Base-by-base conservation (phyloP, 2,329 filamentous ascomycete genomes). In the Nemania sp. region DNA sequence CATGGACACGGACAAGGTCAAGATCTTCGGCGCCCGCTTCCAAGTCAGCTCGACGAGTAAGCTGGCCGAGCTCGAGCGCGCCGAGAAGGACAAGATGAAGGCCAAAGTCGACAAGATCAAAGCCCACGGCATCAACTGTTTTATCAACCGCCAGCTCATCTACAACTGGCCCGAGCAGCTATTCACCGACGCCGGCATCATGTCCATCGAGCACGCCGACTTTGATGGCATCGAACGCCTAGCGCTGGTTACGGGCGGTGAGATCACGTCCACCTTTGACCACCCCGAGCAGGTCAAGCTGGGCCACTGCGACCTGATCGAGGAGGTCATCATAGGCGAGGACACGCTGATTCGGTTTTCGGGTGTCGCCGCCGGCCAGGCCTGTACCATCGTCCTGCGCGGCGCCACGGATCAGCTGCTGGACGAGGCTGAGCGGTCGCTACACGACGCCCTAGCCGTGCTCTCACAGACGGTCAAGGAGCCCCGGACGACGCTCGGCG, bases 121-220 rank as follows among this genome's bases (percentile, higher is more conserved):
- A 88, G 88, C 93, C 54, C 96, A 99, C 78, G 96, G 96, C 67
- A 98, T 99, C 84, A 99, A 99, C 88, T 98, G 96, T 87, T 99
- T 99, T 82, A 97, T 99, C 82, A 99, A 99, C 88, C 88, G 96
- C 75, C 96, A 99, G 82, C 89, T 99, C 72, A 99, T 99, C 84
- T 99, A 99, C 88, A 99, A 99, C 87, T 99, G 96, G 96, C 96
- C 96, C 5, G 96, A 99, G 83, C 96, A 99, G 83, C 91, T 99
- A 54, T 99, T 99, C 79, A 94, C 95, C 41, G 96, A 99, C 80
- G 95, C 94, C 7, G 96, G 96, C 70, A 98, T 99, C 82, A 93
- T 97, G 86, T 97, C 94, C 29, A 99, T 99, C 75, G 96, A 99
- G 85, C 96, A 99, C 80, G 96, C 96, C 73, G 96, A 99, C 83